Conservation (phyloP, 2,329 filamentous ascomycete species). For the Dactylellina haptotyla region DNA sequence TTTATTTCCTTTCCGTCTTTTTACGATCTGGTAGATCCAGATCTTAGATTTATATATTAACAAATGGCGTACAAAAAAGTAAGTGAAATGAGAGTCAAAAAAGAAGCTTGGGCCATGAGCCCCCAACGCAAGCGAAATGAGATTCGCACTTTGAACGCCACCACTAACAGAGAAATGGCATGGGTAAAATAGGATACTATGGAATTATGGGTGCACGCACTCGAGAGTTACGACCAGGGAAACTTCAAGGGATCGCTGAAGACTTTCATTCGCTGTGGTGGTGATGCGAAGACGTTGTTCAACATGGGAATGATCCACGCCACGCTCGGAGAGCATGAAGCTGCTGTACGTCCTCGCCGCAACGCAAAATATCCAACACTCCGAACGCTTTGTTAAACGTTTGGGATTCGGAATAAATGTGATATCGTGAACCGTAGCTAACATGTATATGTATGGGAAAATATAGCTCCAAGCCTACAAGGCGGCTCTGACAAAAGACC, state of each 20-base stretch:
- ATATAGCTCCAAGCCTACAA: slow-evolving; percentile 61
- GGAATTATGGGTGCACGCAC: slow-evolving; percentile 94
- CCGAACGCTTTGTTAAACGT: neutral
- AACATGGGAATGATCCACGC: slow-evolving; percentile 98
- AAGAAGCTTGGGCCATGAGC: neutral
- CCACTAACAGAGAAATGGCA: no score
- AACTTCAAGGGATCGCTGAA: slow-evolving; percentile 89
- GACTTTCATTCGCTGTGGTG: slow-evolving; percentile 85
- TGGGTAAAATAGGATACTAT: slow-evolving; percentile 61
- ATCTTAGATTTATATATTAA: neutral
- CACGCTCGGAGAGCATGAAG: slow-evolving; percentile 94
- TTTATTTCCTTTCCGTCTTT: neutral
- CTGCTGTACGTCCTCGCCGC: slow-evolving; percentile 75
- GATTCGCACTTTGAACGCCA: neutral
- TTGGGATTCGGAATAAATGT: neutral
- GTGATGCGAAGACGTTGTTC: slow-evolving; percentile 98
- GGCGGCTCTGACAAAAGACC: slow-evolving; percentile 90
- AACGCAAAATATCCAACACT: slow-evolving; percentile 35
- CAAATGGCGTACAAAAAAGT: slow-evolving; percentile 14
- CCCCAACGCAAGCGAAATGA: neutral
- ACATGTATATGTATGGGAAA: no score
- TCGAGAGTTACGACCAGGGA: slow-evolving; percentile 93
- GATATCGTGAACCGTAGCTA: neutral
- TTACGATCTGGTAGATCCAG: slow-evolving; percentile 13
- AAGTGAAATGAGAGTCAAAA: neutral